Conservation (phyloP, 2,329 filamentous ascomycete species). For the Neoascochyta sp. region DNA sequence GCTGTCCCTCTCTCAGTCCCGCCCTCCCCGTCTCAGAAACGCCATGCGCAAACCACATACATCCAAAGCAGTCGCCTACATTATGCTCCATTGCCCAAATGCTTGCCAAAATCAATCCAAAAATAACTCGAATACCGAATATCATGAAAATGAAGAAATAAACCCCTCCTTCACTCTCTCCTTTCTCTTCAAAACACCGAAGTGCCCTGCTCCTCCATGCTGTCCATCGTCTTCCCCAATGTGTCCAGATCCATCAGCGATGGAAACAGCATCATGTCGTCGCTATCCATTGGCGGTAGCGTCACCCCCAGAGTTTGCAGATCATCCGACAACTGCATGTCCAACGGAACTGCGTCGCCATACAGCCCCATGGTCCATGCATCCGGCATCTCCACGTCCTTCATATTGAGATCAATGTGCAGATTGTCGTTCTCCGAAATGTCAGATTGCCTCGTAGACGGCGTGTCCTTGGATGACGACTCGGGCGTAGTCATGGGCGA, state of each 20-base stretch:
- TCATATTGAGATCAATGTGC: slow-evolving; percentile 38
- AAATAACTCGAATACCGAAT: too few species aligned
- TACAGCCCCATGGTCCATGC: slow-evolving; percentile 27
- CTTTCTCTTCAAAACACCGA: too few species aligned
- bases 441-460: slow-evolving; percentile 40
- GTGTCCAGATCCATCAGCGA: slow-evolving; percentile 34
- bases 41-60: too few species aligned
- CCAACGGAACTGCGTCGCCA: slow-evolving; percentile 28
- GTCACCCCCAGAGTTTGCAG: slow-evolving; percentile 28
- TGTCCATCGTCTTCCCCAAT: slow-evolving; percentile 33
- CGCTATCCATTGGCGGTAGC: slow-evolving; percentile 32
- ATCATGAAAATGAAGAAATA: too few species aligned
- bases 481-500: slow-evolving; percentile 35
- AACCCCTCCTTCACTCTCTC: too few species aligned
- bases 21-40: too few species aligned
- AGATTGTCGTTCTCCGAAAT: slow-evolving; percentile 43
- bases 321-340: slow-evolving; percentile 31
- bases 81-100: too few species aligned
- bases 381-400: slow-evolving; percentile 35
- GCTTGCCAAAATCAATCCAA: too few species aligned
- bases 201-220: too few species aligned
- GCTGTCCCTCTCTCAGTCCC: too few species aligned
- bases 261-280: slow-evolving; percentile 36
- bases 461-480: slow-evolving; percentile 37
- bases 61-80: too few species aligned